Percentiles rank a stretch among this genome's conserved stretches.
Conservation (phyloP, 768 basidiomycete species). For the Phaeotremella skinneri region DNA sequence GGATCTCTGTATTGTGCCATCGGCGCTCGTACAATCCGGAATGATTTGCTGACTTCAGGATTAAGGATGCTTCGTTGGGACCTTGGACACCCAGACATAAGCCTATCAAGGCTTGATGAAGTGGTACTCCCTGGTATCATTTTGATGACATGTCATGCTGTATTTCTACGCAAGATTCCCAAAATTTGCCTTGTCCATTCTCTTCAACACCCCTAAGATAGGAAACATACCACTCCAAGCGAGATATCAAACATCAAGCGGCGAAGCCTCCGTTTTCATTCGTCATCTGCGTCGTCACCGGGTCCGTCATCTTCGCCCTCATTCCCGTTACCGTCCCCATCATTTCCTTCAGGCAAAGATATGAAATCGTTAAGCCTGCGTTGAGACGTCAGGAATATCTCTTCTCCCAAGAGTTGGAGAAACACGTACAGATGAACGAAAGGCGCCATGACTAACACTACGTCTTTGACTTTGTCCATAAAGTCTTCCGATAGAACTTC, state of each 20-base stretch:
- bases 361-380: conserved; percentile 38
- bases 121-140: no score
- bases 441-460: conserved; percentile 63
- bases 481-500: conserved; percentile 70
- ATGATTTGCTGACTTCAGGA: background rate
- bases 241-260: background rate
- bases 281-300: conserved; percentile 15
- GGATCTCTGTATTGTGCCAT: no score
- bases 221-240: no score
- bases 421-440: conserved; percentile 62
- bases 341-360: conserved; percentile 21
- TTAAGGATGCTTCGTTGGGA: conserved; percentile 40
- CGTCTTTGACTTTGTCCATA: conserved; percentile 60
- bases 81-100: conserved; percentile 51
- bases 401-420: conserved; percentile 56
- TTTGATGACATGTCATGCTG: no score
- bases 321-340: conserved; percentile 12
- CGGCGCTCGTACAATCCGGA: background rate
- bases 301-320: conserved; percentile 12
- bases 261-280: no score
- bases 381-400: background rate
- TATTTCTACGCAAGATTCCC: background rate
- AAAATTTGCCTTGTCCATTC: no score
- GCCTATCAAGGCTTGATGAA: conserved; percentile 14
- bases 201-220: no score